phyloP scores from a whole-genome alignment of 2,329 filamentous ascomycete species.

The Ophiostoma pallidulum region DNA sequence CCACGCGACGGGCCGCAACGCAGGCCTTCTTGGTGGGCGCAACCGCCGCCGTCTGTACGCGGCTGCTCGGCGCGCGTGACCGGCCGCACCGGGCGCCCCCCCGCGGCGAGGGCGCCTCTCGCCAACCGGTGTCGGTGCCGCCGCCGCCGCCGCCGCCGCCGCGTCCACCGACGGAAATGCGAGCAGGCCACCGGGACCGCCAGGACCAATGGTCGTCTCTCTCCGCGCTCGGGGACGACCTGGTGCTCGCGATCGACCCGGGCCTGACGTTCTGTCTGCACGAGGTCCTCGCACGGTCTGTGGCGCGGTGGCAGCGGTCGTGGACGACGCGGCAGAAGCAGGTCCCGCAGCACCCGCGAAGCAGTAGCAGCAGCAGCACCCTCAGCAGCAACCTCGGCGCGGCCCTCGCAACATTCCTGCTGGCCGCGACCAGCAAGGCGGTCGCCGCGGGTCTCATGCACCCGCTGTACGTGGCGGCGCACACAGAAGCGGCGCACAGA shows the following conservation, averaged over 20 bases:
- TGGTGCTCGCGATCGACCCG: slow-evolving; percentile 77
- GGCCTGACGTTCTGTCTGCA: slow-evolving; percentile 80
- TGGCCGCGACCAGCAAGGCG: slow-evolving; percentile 70
- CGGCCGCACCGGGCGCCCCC: background rate
- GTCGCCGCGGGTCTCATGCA: slow-evolving; percentile 70
- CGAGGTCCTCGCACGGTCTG: slow-evolving; percentile 38
- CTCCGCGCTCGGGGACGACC: slow-evolving; percentile 68
- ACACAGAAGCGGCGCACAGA: too few species aligned
- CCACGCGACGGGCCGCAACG: background rate
- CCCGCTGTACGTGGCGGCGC: slow-evolving; percentile 73
- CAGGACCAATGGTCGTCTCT: slow-evolving; percentile 55
- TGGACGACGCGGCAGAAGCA: background rate
- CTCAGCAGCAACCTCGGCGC: slow-evolving; percentile 27
- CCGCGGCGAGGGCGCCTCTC: background rate
- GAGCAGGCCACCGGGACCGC: background rate
- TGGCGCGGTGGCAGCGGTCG: slow-evolving; percentile 21
- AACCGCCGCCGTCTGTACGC: slow-evolving; percentile 43
- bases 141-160: too few species aligned
- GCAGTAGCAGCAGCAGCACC: background rate
- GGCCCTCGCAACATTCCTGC: slow-evolving; percentile 31
- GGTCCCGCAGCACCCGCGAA: too few species aligned
- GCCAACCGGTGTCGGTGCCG: background rate
- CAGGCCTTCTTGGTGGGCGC: slow-evolving; percentile 24
- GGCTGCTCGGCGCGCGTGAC: background rate
- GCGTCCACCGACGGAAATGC: too few species aligned